Base-by-base conservation (phyloP, 2,329 filamentous ascomycete genomes). In the Fusarium graminum region DNA sequence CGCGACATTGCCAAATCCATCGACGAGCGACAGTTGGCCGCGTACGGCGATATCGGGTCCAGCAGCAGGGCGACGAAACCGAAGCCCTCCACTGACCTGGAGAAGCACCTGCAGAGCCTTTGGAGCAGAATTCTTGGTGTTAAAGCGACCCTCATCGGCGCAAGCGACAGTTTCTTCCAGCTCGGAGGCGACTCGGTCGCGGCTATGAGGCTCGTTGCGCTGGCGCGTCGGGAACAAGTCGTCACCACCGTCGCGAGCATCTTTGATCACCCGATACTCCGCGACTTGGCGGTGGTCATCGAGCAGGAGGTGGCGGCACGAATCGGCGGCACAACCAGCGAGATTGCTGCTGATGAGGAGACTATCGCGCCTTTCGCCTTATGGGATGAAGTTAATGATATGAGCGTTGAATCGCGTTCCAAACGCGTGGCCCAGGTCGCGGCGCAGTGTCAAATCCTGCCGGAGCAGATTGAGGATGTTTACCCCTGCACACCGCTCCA, bases 401-500 rank as follows among this genome's bases (percentile, higher is more conserved):
- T 41, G 36, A 51, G 47, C 38, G 38, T 51, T 51, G 47, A 51
- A 51, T 51, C 38, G 36, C 47, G 36, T 51, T 51, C 47, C 47
- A 36, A 51, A 51, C 47, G 47, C 47, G 26, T 52, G 38, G 49
- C 38, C 19, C 39, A 52, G 49, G 22, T 43, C 39, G 47, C 47
- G 47, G 47, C 28, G 47, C 47, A 51, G 38, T 51, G 47, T 51
- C 47, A 51, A 26, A 41, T 51, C 47, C 47, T 41, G 47, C 47
- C 47, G 47, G 47, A 51, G 47, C 47, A 51, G 47, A 52, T 52
- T 42, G 50, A 53, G 26, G 50, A 53, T 43, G 34, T 52, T 36
- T 52, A 52, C 50, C 50, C 50, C 16, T 52, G 51, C 25, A 53
- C 51, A 14, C 42, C 51, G 4, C 39, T 54, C 51, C 51, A 54